Conservation (phyloP, 2,329 filamentous ascomycete genomes). For the Stagonosporopsis chrysanthemi region DNA sequence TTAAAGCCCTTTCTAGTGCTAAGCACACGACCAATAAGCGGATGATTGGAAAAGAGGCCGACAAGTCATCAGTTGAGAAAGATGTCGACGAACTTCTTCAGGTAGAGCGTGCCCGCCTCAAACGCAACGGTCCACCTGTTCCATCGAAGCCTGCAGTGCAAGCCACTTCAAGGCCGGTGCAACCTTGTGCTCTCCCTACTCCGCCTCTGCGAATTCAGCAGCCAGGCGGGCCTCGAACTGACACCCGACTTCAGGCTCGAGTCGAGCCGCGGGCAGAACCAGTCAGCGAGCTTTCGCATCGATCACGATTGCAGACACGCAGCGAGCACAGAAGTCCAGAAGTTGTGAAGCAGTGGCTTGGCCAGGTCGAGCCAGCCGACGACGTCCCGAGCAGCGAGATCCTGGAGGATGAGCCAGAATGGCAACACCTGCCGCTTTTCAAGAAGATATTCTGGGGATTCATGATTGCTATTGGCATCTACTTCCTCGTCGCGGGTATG, state of each 20-base stretch:
- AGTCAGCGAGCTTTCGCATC: neutral
- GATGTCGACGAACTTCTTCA: conserved; percentile 25
- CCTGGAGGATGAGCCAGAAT: conserved; percentile 24
- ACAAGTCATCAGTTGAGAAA: conserved; percentile 15
- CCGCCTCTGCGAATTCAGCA: neutral
- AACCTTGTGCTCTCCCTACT: neutral
- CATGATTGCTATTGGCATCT: neutral
- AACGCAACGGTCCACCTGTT: conserved; percentile 21
- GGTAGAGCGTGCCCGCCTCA: conserved; percentile 29
- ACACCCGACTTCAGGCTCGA: conserved; percentile 8
- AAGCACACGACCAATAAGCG: conserved; percentile 8
- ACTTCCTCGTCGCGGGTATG: conserved; percentile 2
- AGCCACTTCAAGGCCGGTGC: neutral
- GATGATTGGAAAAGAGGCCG: neutral
- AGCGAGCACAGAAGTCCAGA: conserved; percentile 18
- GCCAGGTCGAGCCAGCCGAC: conserved; percentile 20
- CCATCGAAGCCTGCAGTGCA: neutral
- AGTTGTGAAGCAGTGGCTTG: conserved; percentile 30
- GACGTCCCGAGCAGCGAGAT: neutral
- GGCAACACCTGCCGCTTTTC: conserved; percentile 22
- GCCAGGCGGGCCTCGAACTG: neutral
- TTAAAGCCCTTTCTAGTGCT: neutral
- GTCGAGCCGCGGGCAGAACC: neutral
- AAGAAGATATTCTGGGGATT: conserved; percentile 23
- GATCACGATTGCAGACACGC: conserved; percentile 9